A percentile compares a stretch with the other conserved stretches of the same genome.
phyloP scores from a whole-genome alignment of 2,329 filamentous ascomycete genomes.

The Zymoseptoria crescenta region DNA sequence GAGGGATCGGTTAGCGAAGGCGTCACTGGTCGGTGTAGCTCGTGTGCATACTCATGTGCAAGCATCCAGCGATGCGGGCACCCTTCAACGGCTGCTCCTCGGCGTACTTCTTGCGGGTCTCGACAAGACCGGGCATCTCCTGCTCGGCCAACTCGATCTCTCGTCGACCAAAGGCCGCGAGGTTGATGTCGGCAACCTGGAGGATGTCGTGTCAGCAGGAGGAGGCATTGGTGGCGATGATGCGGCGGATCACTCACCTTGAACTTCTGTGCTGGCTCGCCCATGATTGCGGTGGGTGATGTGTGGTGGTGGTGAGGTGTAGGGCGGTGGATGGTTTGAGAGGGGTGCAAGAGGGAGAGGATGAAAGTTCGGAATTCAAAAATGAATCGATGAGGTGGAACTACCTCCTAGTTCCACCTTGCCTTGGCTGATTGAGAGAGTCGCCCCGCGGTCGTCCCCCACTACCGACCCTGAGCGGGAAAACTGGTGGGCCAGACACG shows the following conservation, averaged over 20 bases:
- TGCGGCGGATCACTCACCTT: slow-evolving; percentile 45
- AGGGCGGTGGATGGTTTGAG: slow-evolving; percentile 11
- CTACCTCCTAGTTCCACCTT: background rate
- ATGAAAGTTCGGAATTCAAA: background rate
- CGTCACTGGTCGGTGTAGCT: background rate
- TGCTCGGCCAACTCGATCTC: slow-evolving; percentile 96
- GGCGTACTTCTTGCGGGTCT: slow-evolving; percentile 86
- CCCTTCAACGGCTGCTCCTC: slow-evolving; percentile 87
- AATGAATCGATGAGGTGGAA: background rate
- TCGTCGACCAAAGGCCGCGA: slow-evolving; percentile 96
- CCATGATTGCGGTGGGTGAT: slow-evolving; percentile 42
- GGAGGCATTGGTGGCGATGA: background rate
- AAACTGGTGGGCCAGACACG: background rate
- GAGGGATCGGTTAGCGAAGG: background rate
- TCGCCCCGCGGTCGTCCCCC: background rate
- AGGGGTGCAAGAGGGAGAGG: slow-evolving; percentile 7
- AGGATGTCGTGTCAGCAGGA: background rate
- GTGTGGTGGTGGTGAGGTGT: slow-evolving; percentile 10
- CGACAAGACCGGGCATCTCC: slow-evolving; percentile 94
- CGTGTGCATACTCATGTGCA: slow-evolving; percentile 75
- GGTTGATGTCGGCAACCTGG: slow-evolving; percentile 80
- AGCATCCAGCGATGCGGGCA: slow-evolving; percentile 91
- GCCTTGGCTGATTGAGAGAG: background rate
- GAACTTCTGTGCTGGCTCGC: slow-evolving; percentile 82
- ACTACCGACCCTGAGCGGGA: background rate